These are phyloP conservation scores for Kodamaea laetipori DNA, from an alignment of 805 yeast species.

Conservation along the genomic window DNA sequence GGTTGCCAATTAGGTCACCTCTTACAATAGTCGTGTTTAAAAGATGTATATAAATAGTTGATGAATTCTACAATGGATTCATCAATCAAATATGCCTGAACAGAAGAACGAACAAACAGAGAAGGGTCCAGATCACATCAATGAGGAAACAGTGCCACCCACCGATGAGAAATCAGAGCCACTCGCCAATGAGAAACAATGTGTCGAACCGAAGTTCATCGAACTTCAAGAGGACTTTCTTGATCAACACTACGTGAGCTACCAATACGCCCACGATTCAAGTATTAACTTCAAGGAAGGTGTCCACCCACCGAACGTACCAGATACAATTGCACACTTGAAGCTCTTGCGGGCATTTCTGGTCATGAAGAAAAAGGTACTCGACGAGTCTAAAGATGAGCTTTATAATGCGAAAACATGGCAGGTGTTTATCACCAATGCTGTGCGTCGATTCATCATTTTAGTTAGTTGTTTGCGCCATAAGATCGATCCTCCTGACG, in stretches of 20 bases:
- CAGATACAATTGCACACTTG: conserved; percentile 25
- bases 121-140: no score
- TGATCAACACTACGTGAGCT: not conserved
- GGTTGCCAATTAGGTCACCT: no score
- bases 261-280: not conserved
- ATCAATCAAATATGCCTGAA: no score
- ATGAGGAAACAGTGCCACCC: no score
- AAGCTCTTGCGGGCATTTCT: conserved; percentile 26
- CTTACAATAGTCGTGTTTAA: no score
- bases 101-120: no score
- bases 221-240: not conserved
- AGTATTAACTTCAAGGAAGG: not conserved
- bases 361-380: conserved; percentile 19
- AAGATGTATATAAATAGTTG: no score
- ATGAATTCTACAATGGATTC: no score
- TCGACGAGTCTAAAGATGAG: not conserved
- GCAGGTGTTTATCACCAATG: conserved; percentile 26
- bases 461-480: conserved; percentile 21
- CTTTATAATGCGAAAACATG: conserved; percentile 18
- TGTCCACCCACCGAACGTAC: conserved; percentile 2
- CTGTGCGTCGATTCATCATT: conserved; percentile 25
- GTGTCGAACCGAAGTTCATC: not conserved
- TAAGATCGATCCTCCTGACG: not conserved
- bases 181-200: no score
- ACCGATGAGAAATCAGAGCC: not conserved